Conservation (phyloP, 2,329 filamentous ascomycete genomes). For the Calonectria pseudoreteaudii region DNA sequence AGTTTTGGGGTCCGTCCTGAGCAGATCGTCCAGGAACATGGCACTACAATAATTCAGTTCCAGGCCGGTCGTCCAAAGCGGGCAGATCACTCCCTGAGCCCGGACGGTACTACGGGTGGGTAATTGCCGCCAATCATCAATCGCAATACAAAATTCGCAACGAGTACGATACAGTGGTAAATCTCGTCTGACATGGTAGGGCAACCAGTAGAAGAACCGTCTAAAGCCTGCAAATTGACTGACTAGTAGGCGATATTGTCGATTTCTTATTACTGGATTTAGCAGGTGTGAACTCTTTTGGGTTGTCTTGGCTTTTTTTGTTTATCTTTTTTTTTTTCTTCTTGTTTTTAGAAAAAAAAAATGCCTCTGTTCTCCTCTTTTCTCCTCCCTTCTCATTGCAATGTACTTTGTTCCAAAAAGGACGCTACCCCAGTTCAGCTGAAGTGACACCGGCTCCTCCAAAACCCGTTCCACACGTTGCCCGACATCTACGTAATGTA, state of each 20-base stretch:
- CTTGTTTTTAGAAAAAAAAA: no score
- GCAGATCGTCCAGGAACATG: constrained; percentile 12
- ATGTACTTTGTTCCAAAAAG: not conserved
- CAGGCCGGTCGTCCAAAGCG: constrained; percentile 7
- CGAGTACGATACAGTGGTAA: not conserved
- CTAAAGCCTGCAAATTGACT: not conserved
- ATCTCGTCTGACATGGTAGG: not conserved
- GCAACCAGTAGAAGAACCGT: not conserved
- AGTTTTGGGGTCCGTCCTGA: not conserved
- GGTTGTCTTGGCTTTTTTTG: not conserved
- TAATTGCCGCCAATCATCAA: not conserved
- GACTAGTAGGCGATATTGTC: not conserved
- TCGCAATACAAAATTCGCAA: not conserved
- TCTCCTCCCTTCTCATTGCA: not conserved
- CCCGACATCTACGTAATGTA: constrained; percentile 18
- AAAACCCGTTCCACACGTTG: constrained; percentile 18
- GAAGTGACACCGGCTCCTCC: constrained; percentile 34
- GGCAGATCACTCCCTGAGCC: constrained; percentile 7
- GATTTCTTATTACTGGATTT: not conserved
- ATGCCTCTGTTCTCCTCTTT: not conserved
- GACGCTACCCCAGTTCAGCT: constrained; percentile 35
- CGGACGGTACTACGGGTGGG: not conserved
- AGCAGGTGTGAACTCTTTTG: not conserved
- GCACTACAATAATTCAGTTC: constrained; percentile 15
- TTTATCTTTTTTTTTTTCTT: not conserved